Evolutionary conservation across 2,329 filamentous ascomycete species (phyloP), one percentile per base, ranked within the genome.

Genomic region (Microsporum ferrugineum): DNA sequence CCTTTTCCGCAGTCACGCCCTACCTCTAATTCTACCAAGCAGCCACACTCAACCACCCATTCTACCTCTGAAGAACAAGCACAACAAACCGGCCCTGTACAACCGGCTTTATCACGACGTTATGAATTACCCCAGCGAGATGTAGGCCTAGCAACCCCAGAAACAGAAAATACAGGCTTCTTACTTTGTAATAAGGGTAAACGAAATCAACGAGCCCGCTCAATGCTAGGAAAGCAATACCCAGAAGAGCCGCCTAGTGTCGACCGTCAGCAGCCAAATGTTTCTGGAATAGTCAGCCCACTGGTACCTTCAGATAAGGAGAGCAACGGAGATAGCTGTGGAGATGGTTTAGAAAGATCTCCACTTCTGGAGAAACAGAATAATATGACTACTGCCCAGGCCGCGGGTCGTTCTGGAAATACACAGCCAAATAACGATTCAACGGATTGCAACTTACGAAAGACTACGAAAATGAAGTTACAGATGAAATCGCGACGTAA

Each of bases 61-160:
- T n/a, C 27, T 53, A 2, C 49, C 14, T 53, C 27, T 34, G 31
- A 31, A 53, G 49, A 31, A 53, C 29, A 53, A 33, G 3, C 29
- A 53, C 31, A 5, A 2, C 49, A 53, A 53, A 29, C 14, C 39
- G 38, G n/a, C 5, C 23, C 33, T 27, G 23, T 10, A 29, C 38
- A 14, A 12, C 6, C 23, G 29, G 14, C 12, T 47, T 33, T 41
- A 47, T 47, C 57, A 43, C 57, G 36, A 59, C 57, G 34, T 12
- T 59, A 34, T 58, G 39, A 60, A n/a, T 39, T 49, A 4, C 23
- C 70, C 64, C 68, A 71, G 23, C 66, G 66, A 14, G 62, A 69
- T 41, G 69, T 70, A 53, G 75, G 74, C 6, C 63, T 77, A 58
- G 75, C 72, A 33, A 75, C 74, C 8, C 74, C 74, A 36, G 73